Base-by-base conservation (phyloP, 2,329 filamentous ascomycete genomes). In the Colletotrichum godetiae region DNA sequence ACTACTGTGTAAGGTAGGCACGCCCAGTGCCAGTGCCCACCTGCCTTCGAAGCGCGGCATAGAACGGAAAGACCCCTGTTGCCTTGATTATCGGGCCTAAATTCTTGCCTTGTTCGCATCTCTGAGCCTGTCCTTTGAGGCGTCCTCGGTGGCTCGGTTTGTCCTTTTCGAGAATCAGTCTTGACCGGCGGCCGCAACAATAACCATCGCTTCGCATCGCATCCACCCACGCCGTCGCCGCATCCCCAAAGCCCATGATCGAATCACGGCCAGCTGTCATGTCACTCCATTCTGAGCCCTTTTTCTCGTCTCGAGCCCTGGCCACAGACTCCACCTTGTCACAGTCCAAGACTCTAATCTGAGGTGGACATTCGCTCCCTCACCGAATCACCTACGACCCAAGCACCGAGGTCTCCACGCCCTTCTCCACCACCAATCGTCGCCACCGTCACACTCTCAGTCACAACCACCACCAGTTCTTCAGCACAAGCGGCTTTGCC, bases 401-500 rank as follows among this genome's bases (percentile, higher is more conserved):
- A 67, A 29, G 60, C 60, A 67, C 67, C 35, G 57, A 67, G 31
- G 53, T 59, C 42, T 67, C 70, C 70, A 61, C 60, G 56, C 35
- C 22, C 49, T 24, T 69, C 66, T 24, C 67, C 67, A 56, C 56
- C 59, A 58, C 70, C 67, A 60, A 46, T 55, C 49, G 42, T 66
- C 62, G 60, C 67, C 56, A 70, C 60, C 52, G 67, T 61, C 56
- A 70, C 67, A 60, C 37, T 42, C 37, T 42, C 37, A 13, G 37
- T 42, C 37, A 42, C 37, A 65, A 70, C 46, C 67, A 57, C 67
- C 67, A 73, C 70, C 70, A 73, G 70, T 73, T 73, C 70, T 73
- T 73, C 70, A 73, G 57, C 65, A 58, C 65, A 24, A 56, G 42
- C 31, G 33, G 49, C 63, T 22, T 49, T 49, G 42, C 42, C 42